Conservation (phyloP, 108 stramenopile genomes). For the Cylindrotheca fusiformis region DNA sequence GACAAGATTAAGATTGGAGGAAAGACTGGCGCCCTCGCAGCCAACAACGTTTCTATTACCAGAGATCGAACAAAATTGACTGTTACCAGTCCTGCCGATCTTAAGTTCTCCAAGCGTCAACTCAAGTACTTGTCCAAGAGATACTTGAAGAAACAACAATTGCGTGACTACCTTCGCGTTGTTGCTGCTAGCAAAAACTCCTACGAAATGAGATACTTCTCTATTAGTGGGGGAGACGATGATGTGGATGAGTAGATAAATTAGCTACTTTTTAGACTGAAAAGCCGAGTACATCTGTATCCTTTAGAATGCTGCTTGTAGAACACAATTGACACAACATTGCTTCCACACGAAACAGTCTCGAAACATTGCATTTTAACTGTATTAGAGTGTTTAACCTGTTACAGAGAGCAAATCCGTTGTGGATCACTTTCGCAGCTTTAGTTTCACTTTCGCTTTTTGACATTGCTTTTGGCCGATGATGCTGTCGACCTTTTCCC, state of each 20-base stretch:
- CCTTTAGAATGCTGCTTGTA: too few relatives aligned
- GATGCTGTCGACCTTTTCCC: background rate
- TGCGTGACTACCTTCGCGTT: conserved; percentile 97
- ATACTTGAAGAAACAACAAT: conserved; percentile 98
- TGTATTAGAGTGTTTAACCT: too few relatives aligned
- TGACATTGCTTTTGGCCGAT: too few relatives aligned
- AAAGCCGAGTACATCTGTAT: too few relatives aligned
- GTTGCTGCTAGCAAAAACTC: conserved; percentile 94
- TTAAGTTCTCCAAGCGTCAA: conserved; percentile 96
- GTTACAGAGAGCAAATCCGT: too few relatives aligned
- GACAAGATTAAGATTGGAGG: conserved; percentile 94
- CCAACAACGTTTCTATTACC: conserved; percentile 79
- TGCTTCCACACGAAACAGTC: too few relatives aligned
- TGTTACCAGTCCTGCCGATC: conserved; percentile 85
- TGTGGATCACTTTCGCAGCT: too few relatives aligned
- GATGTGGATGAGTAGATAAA: conserved; percentile 60
- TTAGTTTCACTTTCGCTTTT: too few relatives aligned
- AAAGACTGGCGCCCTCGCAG: conserved; percentile 72
- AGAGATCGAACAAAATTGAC: conserved; percentile 92
- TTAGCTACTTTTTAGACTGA: background rate
- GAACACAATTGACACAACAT: too few relatives aligned
- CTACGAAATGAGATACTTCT: conserved; percentile 86
- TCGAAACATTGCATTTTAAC: too few relatives aligned
- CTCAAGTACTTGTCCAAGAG: conserved; percentile 98
- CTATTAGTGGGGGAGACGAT: conserved; percentile 71